Conservation (phyloP, 2,329 filamentous ascomycete species). For the Chaetomium sp. region DNA sequence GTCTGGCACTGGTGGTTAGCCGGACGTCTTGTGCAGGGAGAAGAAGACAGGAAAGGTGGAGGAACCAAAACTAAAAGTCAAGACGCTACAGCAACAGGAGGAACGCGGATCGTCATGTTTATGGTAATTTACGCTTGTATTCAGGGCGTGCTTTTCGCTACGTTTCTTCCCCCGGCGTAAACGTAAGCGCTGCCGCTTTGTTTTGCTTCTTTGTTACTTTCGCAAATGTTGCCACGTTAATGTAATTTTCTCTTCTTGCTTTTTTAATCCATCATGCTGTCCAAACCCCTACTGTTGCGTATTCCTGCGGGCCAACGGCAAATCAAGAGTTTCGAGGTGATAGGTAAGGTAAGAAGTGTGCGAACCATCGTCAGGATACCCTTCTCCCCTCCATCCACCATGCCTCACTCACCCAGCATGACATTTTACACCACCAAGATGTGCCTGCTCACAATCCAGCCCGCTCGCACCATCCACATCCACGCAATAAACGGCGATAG, state of each 20-base stretch:
- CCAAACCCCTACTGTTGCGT: too few relatives aligned
- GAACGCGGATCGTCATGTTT: slow-evolving; percentile 47
- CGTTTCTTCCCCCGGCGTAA: slow-evolving; percentile 83
- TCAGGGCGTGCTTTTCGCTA: slow-evolving; percentile 78
- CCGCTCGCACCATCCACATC: slow-evolving; percentile 46
- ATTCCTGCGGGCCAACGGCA: too few relatives aligned
- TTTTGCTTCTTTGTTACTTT: too few relatives aligned
- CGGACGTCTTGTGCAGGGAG: slow-evolving; percentile 33
- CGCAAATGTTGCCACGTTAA: too few relatives aligned
- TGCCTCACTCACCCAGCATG: not conserved
- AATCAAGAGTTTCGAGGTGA: too few relatives aligned
- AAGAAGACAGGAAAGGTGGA: slow-evolving; percentile 2
- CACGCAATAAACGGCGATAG: slow-evolving; percentile 42
- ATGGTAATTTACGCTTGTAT: slow-evolving; percentile 78
- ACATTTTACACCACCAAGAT: not conserved
- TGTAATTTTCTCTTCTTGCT: too few relatives aligned
- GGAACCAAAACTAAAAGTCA: too few relatives aligned
- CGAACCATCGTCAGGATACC: too few relatives aligned
- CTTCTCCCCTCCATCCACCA: not conserved
- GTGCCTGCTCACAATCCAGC: slow-evolving; percentile 33
- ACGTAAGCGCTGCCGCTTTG: not conserved
- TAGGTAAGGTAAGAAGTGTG: too few relatives aligned
- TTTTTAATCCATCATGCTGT: too few relatives aligned
- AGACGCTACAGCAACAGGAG: slow-evolving; percentile 3
- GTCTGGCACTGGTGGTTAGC: slow-evolving; percentile 84